A percentile compares a stretch with the other conserved stretches of the same genome.
phyloP scores from a whole-genome alignment of 306 rosid genomes.

The Ormosia semicastrata region DNA sequence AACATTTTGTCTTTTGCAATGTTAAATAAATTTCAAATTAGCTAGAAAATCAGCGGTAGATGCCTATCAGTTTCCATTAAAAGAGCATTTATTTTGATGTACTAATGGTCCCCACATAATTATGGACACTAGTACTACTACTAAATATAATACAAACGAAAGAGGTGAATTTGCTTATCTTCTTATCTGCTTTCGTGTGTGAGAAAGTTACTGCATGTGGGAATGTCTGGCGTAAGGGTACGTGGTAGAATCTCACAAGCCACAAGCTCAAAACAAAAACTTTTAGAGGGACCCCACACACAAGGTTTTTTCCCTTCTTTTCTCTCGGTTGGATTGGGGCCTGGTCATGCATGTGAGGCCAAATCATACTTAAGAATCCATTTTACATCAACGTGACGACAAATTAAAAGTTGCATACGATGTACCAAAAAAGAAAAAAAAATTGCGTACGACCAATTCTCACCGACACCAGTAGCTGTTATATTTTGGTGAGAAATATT shows the following conservation, averaged over 20 bases:
- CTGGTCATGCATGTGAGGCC: not conserved
- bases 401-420: not conserved
- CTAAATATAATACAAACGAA: not conserved
- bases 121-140: not conserved
- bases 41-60: not conserved
- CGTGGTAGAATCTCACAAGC: not conserved
- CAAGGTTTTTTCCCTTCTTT: not conserved
- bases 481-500: no score
- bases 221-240: not conserved
- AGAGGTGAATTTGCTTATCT: not conserved
- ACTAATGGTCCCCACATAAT: conserved; percentile 17
- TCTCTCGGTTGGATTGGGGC: not conserved
- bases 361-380: not conserved
- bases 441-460: not conserved
- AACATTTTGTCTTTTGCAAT: conserved; percentile 6
- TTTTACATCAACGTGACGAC: not conserved
- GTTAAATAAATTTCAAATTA: not conserved
- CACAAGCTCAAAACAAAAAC: not conserved
- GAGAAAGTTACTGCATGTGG: conserved; percentile 28
- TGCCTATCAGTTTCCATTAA: not conserved
- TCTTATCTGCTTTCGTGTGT: not conserved
- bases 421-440: no score
- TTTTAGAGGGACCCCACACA: conserved; percentile 20
- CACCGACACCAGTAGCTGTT: conserved; percentile 10
- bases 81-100: not conserved